Conservation (phyloP, 306 rosid species). For the Casuarina equisetifolia region DNA sequence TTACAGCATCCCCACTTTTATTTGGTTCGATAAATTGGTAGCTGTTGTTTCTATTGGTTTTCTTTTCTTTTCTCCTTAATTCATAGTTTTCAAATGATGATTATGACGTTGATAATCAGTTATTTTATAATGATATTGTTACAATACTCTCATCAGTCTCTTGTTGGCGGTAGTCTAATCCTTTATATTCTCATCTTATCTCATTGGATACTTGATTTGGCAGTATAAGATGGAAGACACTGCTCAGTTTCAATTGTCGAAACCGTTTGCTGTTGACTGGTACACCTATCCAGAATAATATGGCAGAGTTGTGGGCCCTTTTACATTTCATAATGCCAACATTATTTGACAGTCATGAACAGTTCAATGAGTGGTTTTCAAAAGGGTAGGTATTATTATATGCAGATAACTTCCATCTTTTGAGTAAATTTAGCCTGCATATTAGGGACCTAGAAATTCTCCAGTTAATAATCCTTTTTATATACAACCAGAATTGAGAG, state of each 20-base stretch:
- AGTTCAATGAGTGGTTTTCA: conserved; percentile 99
- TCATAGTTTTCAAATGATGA: neutral
- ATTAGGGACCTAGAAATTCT: conserved; percentile 16
- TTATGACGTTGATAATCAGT: neutral
- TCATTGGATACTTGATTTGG: conserved; percentile 25
- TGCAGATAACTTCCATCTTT: conserved; percentile 22
- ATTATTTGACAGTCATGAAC: conserved; percentile 96
- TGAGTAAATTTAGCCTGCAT: conserved; percentile 13
- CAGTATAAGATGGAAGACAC: conserved; percentile 99
- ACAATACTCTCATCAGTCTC: too few relatives aligned
- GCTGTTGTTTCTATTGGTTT: neutral
- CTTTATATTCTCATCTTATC: conserved; percentile 8
- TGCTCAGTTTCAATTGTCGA: conserved; percentile 96
- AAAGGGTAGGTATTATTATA: conserved; percentile 68
- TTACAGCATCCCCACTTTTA: neutral
- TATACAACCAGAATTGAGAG: conserved; percentile 72
- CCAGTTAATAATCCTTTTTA: conserved; percentile 17
- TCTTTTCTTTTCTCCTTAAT: neutral
- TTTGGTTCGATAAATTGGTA: neutral
- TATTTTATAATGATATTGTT: neutral
- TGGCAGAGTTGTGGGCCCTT: conserved; percentile 99
- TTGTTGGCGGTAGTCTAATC: neutral
- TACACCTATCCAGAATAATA: conserved; percentile 95
- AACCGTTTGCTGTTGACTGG: conserved; percentile 93
- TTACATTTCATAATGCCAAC: conserved; percentile 98